Evolutionary conservation across 306 rosid species (phyloP).

Genomic region (Cucurbita maxima): DNA sequence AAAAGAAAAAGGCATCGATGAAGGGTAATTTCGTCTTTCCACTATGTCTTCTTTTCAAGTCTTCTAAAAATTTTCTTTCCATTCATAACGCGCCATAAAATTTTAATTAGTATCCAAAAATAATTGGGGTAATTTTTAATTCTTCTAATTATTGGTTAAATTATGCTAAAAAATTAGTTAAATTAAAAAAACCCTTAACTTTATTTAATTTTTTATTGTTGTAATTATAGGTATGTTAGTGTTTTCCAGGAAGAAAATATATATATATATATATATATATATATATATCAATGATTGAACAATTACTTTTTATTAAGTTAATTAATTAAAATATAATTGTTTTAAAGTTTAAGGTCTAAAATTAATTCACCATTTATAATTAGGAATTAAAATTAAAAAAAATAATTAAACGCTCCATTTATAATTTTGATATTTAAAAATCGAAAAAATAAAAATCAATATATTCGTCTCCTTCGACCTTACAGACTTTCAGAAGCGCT

Average conservation of each 20-base stretch:
- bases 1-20: not conserved
- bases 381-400: too few relatives aligned
- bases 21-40: constrained; percentile 1
- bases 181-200: too few relatives aligned
- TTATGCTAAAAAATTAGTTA: not conserved
- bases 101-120: not conserved
- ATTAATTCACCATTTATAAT: too few relatives aligned
- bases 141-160: not conserved
- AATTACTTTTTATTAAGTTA: too few relatives aligned
- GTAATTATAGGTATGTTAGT: too few relatives aligned
- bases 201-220: too few relatives aligned
- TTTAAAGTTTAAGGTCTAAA: too few relatives aligned
- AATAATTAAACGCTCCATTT: too few relatives aligned
- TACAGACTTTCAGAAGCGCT: not conserved
- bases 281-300: too few relatives aligned
- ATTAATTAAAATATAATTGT: too few relatives aligned
- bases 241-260: too few relatives aligned
- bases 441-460: not conserved
- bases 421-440: not conserved
- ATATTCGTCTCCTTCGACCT: not conserved
- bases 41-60: not conserved
- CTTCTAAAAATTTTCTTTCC: constrained; percentile 4
- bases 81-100: not conserved
- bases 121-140: not conserved
- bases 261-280: too few relatives aligned